Base-by-base conservation (phyloP, 169 alveolate species). In the Cryptosporidium xiaoi region DNA sequence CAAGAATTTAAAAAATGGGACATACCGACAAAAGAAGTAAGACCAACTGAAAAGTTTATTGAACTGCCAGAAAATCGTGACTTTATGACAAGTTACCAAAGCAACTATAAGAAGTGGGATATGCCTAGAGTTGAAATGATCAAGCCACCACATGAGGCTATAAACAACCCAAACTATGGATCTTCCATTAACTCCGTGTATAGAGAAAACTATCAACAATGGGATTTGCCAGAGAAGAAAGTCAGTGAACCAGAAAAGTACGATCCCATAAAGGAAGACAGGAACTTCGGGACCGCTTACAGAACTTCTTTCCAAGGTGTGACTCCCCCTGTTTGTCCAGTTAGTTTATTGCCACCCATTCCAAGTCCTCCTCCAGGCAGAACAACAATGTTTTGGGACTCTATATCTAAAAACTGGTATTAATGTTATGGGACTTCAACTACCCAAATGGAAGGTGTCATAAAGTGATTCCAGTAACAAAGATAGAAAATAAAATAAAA, bases 311-410 rank as follows among this genome's bases (percentile, higher is more conserved):
- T 56, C 29, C 69, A 77, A 6, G 87, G 87, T 6, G 64, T 27
- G 3, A 53, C 36, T 24, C 71, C 62, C 8, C 51, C 69, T 0
- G 71, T 77, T 16, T 77, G 87, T 56, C 87, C 87, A 3, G 87
- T 77, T 44, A 77, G 87, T 60, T 62, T 77, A 33, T 66, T 77
- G 2, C 87, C 87, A 24, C 87, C 87, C 13, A 60, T 77, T 29
- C 87, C 87, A 18, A 20, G 56, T 62, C 87, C 87, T 20, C 87
- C 87, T 24, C 87, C 87, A 10, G 87, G 87, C 18, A 77, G 87
- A 36, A 68, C 58, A 29, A 77, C 87, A 10, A 77, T 77, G 87
- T 77, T 77, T 51, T 77, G 87, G 87, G 87, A 77, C 60, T 77
- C 87, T 7, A 62, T 60, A 18, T 34, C 87, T 5, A 77, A 77